Evolutionary conservation across 306 rosid species (phyloP).

Genomic region (Urtica urens): DNA sequence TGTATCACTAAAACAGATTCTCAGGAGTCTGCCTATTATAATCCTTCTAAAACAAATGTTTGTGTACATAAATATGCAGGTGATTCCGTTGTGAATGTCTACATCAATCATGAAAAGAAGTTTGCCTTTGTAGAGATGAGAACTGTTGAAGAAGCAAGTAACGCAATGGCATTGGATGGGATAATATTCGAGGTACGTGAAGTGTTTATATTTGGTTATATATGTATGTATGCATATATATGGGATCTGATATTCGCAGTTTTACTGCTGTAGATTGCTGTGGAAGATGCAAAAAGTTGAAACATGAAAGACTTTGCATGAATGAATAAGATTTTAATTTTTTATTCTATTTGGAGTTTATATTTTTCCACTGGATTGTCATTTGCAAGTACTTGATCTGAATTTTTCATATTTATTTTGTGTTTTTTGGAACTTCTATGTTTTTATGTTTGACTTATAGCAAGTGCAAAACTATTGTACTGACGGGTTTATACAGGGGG

Average conservation of each 20-base stretch:
- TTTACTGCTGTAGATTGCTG: background rate
- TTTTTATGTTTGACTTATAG: background rate
- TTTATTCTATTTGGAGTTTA: too few species aligned
- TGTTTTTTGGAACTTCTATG: background rate
- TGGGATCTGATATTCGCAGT: background rate
- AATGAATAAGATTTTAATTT: too few species aligned
- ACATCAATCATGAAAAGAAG: slow-evolving; percentile 79
- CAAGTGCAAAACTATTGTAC: background rate
- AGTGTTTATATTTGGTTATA: too few species aligned
- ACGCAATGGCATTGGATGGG: slow-evolving; percentile 87
- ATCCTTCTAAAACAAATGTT: slow-evolving; percentile 6
- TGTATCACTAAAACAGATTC: background rate
- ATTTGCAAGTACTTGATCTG: background rate
- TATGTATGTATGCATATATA: too few species aligned
- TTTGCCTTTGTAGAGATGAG: slow-evolving; percentile 91
- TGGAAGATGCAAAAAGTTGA: too few species aligned
- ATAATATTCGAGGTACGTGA: slow-evolving; percentile 58
- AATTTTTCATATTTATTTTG: background rate
- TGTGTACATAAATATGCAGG: slow-evolving; percentile 34
- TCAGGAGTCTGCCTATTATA: background rate
- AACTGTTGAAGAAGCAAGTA: slow-evolving; percentile 85
- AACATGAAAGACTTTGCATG: too few species aligned
- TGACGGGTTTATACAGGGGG: slow-evolving; percentile 31
- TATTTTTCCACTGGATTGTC: background rate
- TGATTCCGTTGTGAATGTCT: slow-evolving; percentile 77